These are phyloP conservation scores for Oldenlandia corymbosa DNA, from an alignment of 257 asterid species.

Conservation along the genomic window DNA sequence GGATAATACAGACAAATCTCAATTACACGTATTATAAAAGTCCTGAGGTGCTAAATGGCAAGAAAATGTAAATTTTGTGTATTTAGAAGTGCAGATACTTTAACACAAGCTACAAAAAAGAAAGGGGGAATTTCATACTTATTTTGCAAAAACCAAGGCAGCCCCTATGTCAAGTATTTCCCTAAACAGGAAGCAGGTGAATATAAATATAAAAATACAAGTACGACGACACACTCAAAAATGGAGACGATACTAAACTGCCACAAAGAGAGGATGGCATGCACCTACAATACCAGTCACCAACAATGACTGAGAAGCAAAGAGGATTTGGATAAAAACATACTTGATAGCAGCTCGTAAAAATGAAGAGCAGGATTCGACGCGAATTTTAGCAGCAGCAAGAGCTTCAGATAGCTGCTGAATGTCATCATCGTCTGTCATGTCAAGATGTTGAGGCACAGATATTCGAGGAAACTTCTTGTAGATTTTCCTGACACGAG, in stretches of 20 bases:
- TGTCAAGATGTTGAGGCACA: slow-evolving; percentile 82
- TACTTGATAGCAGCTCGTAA: slow-evolving; percentile 82
- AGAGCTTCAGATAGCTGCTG: slow-evolving; percentile 81
- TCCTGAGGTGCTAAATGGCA: background rate
- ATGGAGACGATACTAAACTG: background rate
- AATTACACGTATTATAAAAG: background rate
- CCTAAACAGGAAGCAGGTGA: background rate
- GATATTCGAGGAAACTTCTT: slow-evolving; percentile 70
- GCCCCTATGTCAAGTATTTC: background rate
- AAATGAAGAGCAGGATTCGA: slow-evolving; percentile 82
- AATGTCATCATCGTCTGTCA: slow-evolving; percentile 75
- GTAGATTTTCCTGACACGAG: slow-evolving; percentile 69
- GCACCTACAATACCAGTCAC: background rate
- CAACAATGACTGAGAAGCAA: slow-evolving; percentile 12
- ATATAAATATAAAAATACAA: background rate
- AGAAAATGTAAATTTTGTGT: background rate
- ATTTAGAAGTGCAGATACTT: background rate
- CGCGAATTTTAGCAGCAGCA: slow-evolving; percentile 88
- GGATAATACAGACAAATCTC: background rate
- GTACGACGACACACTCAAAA: background rate
- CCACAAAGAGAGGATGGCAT: background rate
- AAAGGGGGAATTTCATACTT: slow-evolving; percentile 36
- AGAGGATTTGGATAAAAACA: slow-evolving; percentile 22
- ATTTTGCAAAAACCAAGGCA: slow-evolving; percentile 11
- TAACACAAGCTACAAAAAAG: slow-evolving; percentile 6